Evolutionary conservation across 2,329 filamentous ascomycete species (phyloP).

Genomic region (Botrytis elliptica): DNA sequence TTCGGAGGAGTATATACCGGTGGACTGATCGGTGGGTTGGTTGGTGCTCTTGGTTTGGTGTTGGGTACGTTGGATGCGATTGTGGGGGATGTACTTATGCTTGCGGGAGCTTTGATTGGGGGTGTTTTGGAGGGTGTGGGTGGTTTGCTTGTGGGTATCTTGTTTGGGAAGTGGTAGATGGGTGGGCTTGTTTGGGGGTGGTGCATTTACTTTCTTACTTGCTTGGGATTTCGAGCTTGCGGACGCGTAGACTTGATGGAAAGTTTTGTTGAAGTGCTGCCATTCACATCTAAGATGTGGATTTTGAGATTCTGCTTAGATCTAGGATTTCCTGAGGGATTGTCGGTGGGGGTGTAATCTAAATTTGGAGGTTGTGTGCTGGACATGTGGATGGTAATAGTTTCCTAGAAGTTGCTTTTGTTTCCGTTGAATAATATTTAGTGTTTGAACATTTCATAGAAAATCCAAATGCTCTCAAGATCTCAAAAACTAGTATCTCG

Average conservation of each 20-base stretch:
- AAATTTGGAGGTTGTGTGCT: not conserved
- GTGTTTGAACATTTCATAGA: not conserved
- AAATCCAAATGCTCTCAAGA: not conserved
- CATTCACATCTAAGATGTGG: not conserved
- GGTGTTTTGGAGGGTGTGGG: not conserved
- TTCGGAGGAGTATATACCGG: not conserved
- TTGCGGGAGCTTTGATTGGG: not conserved
- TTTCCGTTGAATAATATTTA: not conserved
- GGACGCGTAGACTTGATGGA: not conserved
- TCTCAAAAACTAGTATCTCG: not conserved
- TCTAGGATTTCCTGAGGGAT: accelerated
- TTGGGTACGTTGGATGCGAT: not conserved
- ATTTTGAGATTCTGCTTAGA: not conserved
- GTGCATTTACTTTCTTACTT: not conserved
- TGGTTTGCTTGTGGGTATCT: not conserved
- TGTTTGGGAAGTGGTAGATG: not conserved
- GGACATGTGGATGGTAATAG: not conserved
- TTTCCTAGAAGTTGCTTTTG: not conserved
- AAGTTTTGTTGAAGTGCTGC: not conserved
- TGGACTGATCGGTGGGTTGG: not conserved
- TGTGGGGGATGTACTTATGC: not conserved
- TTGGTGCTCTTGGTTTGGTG: not conserved
- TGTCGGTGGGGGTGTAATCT: not conserved
- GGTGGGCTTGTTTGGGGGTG: not conserved
- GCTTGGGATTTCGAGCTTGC: not conserved